Base-by-base conservation (phyloP, 306 rosid genomes). In the Prunus armeniaca region DNA sequence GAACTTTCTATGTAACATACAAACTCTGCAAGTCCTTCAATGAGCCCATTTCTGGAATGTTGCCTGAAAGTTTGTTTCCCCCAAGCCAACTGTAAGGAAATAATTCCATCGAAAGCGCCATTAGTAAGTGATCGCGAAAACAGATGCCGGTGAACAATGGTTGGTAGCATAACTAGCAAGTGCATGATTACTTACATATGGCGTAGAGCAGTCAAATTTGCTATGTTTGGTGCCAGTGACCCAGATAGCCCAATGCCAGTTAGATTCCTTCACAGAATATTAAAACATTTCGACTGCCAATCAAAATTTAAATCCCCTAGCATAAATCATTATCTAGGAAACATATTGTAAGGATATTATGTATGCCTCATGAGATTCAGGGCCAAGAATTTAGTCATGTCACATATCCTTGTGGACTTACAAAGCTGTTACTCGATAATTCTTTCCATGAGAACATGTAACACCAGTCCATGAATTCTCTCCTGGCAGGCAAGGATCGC, bases 381-480 rank as follows among this genome's bases (percentile, higher is more conserved):
- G 12, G 6, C 4, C 13, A 72, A 71, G 6, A 67, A 69, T 11
- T 50, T 75, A 27, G 55, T 30, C 34, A 28, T 13, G 28, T 20
- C 17, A 52, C 8, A 72, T n/a, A 15, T 43, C 65, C 15, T 54
- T 56, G 46, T 14, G 72, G 82, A 79, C 97, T 86, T 84, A 94
- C 98, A 94, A 17, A 49, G 81, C 4, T 17, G 27, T 64, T 52
- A 94, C 79, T 69, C 91, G 89, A 77, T 70, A 11, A 58, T 9
- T 28, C 38, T 81, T 65, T 41, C 82, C 85, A 1, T 12, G 4
- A 15, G 89, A 79, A 75, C 98, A 94, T 3, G 86, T 64, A 75
- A 91, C 89, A 54, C 98, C 98, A 12, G 89, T 91, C 98, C 98
- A 94, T 0, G 96, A 87, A 83, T 86, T 85, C 65, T 72, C 93